A percentile compares a stretch with the other conserved stretches of the same genome.
These are phyloP conservation scores for Tulasnella sp. DNA, from an alignment of 768 basidiomycete genomes.

Conservation along the genomic window DNA sequence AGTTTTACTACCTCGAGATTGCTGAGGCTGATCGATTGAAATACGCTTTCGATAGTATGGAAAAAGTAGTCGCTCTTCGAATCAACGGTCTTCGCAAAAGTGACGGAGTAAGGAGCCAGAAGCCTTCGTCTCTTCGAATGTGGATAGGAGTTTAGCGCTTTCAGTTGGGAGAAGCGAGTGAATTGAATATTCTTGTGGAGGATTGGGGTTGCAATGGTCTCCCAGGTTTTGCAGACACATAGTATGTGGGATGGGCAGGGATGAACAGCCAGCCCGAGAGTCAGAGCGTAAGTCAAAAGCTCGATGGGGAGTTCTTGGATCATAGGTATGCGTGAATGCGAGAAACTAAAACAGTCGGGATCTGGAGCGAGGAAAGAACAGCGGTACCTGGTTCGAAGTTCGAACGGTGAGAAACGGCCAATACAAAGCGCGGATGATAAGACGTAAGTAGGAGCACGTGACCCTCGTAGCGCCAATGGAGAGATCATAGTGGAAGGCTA, in stretches of 20 bases:
- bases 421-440: neutral
- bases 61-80: neutral
- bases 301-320: slow-evolving; percentile 23
- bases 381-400: too few species aligned
- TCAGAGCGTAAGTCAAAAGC: slow-evolving; percentile 3
- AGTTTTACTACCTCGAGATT: slow-evolving; percentile 4
- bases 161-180: slow-evolving; percentile 4
- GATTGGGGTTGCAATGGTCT: slow-evolving; percentile 2
- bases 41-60: neutral
- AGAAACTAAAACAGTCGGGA: neutral
- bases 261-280: neutral
- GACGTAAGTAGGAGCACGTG: neutral
- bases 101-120: neutral
- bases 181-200: slow-evolving; percentile 7
- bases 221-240: slow-evolving; percentile 15
- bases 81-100: neutral
- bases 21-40: neutral
- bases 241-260: slow-evolving; percentile 19
- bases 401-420: slow-evolving; percentile 1
- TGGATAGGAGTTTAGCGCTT: neutral
- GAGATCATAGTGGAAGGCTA: neutral
- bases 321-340: neutral
- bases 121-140: neutral
- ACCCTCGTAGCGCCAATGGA: neutral
- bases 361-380: neutral